These are phyloP conservation scores for Aspergillus uvarum DNA, from an alignment of 2,329 filamentous ascomycete species.

Conservation along the genomic window DNA sequence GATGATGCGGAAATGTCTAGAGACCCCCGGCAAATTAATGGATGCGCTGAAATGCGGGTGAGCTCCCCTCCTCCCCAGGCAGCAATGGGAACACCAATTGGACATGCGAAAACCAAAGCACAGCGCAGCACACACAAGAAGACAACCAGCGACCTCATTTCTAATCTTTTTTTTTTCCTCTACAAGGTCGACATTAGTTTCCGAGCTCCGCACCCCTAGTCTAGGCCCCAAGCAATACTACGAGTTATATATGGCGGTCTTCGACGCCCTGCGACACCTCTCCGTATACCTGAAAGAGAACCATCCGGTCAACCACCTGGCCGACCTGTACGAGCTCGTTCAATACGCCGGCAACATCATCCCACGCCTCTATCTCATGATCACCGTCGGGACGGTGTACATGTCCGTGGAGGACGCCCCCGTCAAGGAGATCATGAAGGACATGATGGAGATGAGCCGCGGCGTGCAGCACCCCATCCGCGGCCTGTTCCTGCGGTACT, in stretches of 20 bases:
- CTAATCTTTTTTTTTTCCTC: conserved; percentile 21
- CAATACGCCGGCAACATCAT: conserved; percentile 99
- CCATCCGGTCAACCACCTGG: conserved; percentile 95
- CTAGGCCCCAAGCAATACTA: conserved; percentile 99
- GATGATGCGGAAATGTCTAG: conserved; percentile 96
- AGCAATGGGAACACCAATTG: conserved; percentile 20
- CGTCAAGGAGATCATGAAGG: conserved; percentile 99
- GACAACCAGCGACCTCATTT: background rate
- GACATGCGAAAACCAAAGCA: background rate
- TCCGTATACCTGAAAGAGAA: conserved; percentile 96
- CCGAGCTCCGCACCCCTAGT: conserved; percentile 95
- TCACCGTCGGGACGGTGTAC: conserved; percentile 97
- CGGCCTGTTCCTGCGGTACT: conserved; percentile 92
- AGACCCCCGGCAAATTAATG: conserved; percentile 98
- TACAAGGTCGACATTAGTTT: conserved; percentile 87
- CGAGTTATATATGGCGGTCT: conserved; percentile 98
- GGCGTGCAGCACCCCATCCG: conserved; percentile 96
- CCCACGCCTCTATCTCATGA: conserved; percentile 95
- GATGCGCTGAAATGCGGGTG: conserved; percentile 99
- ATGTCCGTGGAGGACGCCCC: conserved; percentile 98
- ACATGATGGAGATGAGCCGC: conserved; percentile 99
- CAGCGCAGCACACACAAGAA: background rate
- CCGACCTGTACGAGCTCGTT: conserved; percentile 95
- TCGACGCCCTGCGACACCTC: conserved; percentile 94
- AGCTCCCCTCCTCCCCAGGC: conserved; percentile 40